These are phyloP conservation scores for Wickerhamiella hasegawae DNA, from an alignment of 805 yeast genomes.

Conservation along the genomic window DNA sequence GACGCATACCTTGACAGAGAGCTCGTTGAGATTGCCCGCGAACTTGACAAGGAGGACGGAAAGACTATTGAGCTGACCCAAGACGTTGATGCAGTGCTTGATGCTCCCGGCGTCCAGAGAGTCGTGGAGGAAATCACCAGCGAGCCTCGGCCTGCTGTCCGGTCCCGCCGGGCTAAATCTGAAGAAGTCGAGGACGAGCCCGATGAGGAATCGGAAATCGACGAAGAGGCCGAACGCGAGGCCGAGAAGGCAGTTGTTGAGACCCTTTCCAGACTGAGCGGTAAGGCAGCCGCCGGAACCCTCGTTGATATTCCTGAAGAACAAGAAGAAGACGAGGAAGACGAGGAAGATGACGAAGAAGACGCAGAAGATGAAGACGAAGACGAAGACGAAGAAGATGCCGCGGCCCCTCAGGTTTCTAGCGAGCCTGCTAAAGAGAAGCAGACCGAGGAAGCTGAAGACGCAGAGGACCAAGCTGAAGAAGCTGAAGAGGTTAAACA, in stretches of 20 bases:
- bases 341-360: constrained; percentile 6
- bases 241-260: background rate
- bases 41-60: constrained; percentile 16
- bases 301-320: constrained; percentile 2
- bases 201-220: background rate
- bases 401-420: background rate
- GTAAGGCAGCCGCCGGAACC: background rate
- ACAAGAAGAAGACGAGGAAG: constrained; percentile 7
- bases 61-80: constrained; percentile 17
- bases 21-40: constrained; percentile 14
- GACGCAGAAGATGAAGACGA: constrained; percentile 6
- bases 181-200: background rate
- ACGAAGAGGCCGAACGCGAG: background rate
- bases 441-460: background rate
- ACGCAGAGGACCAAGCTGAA: too few species aligned
- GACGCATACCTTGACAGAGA: constrained; percentile 14
- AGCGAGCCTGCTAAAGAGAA: background rate
- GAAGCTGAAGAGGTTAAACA: too few species aligned
- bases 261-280: background rate
- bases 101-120: constrained; percentile 11
- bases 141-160: constrained; percentile 1
- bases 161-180: background rate
- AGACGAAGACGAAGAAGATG: constrained; percentile 3
- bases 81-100: constrained; percentile 18
- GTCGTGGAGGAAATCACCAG: constrained; percentile 10